phyloP scores from a whole-genome alignment of 2,329 filamentous ascomycete genomes.

The Phyllosticta paracitricarpa region DNA sequence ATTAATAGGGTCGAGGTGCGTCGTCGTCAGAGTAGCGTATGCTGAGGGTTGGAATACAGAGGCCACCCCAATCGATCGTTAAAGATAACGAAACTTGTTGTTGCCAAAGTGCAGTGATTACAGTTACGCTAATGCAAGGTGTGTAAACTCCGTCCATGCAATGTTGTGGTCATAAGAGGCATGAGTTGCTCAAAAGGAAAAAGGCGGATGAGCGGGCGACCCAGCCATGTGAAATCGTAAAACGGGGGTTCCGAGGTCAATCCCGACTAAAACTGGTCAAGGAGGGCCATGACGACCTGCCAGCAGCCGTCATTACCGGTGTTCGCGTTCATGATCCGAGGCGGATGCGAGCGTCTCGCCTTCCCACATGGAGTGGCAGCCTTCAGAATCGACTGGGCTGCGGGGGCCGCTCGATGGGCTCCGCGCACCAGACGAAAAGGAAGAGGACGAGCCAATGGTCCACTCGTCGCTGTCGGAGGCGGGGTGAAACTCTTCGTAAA shows the following conservation, averaged over 20 bases:
- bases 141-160: conserved; percentile 11
- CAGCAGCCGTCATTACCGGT: conserved; percentile 6
- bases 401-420: conserved; percentile 43
- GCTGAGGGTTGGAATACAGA: neutral
- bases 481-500: conserved; percentile 42
- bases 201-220: neutral
- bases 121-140: conserved; percentile 4
- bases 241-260: neutral
- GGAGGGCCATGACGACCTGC: neutral
- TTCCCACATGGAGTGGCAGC: conserved; percentile 42
- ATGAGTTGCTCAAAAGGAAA: neutral
- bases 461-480: conserved; percentile 72
- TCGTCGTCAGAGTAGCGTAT: neutral
- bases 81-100: neutral
- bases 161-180: conserved; percentile 8
- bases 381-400: conserved; percentile 45
- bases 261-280: neutral
- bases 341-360: conserved; percentile 43
- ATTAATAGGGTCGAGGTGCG: neutral
- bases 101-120: neutral
- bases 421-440: conserved; percentile 55
- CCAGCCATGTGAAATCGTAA: neutral
- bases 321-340: conserved; percentile 30
- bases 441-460: conserved; percentile 78
- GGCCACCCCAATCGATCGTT: neutral